These are phyloP conservation scores for Amanita thiersii DNA, from an alignment of 768 basidiomycete genomes.

Conservation along the genomic window DNA sequence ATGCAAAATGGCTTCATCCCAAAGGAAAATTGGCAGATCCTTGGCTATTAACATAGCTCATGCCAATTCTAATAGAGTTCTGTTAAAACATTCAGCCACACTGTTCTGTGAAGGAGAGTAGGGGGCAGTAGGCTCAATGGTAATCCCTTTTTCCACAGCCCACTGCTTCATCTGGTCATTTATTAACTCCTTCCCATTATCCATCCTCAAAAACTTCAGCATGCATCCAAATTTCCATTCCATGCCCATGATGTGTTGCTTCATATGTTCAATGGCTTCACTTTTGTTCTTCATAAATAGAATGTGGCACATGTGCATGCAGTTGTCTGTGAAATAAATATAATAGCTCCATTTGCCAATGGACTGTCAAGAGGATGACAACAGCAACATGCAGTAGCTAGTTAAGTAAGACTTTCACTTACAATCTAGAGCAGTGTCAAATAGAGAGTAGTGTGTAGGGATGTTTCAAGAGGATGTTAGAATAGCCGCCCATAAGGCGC, in stretches of 20 bases:
- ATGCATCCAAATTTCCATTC: not conserved
- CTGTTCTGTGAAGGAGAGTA: slow-evolving; percentile 4
- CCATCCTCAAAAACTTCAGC: not conserved
- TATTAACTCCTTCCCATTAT: slow-evolving; percentile 2
- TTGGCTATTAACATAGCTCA: slow-evolving; percentile 15
- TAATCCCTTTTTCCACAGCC: not conserved
- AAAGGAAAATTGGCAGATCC: slow-evolving; percentile 13
- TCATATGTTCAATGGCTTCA: slow-evolving; percentile 1
- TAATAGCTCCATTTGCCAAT: not conserved
- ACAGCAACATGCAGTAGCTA: too few species aligned
- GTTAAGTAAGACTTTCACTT: too few species aligned
- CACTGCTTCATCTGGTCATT: not conserved
- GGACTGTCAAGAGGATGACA: too few species aligned
- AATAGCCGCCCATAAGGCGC: too few species aligned
- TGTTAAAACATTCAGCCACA: not conserved
- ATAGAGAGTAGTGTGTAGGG: too few species aligned
- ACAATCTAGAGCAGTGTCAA: too few species aligned
- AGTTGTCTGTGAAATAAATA: slow-evolving; percentile 6
- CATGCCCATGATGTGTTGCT: not conserved
- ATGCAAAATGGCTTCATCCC: slow-evolving; percentile 13
- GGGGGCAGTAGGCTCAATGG: not conserved
- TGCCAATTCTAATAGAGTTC: slow-evolving; percentile 11
- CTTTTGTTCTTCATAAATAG: slow-evolving; percentile 5
- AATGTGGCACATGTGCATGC: not conserved
- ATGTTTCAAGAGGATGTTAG: too few species aligned